phyloP scores from a whole-genome alignment of 768 basidiomycete species.

The Agrocybe chaxingu region DNA sequence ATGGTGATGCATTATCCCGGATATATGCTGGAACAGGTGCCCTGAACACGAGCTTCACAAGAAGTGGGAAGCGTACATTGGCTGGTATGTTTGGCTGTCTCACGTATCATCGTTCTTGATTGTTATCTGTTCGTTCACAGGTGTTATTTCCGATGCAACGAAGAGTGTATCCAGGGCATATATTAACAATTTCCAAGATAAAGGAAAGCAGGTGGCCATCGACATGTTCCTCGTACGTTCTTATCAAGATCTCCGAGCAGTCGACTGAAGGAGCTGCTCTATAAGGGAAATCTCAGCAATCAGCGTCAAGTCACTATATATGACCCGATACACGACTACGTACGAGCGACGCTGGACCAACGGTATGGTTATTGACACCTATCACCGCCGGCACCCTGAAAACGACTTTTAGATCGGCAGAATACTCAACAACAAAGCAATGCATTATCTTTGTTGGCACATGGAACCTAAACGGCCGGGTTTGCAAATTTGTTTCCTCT shows the following conservation, averaged over 20 bases:
- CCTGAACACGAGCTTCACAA: constrained; percentile 92
- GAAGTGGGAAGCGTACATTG: constrained; percentile 91
- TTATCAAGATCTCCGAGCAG: neutral
- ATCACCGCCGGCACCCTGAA: constrained; percentile 12
- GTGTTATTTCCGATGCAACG: constrained; percentile 92
- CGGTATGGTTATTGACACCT: constrained; percentile 40
- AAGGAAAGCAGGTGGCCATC: constrained; percentile 89
- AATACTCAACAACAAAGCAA: constrained; percentile 79
- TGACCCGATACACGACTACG: constrained; percentile 90
- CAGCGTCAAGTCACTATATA: constrained; percentile 89
- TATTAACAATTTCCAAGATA: constrained; percentile 97
- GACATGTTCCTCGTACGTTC: constrained; percentile 86
- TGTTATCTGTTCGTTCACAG: constrained; percentile 30
- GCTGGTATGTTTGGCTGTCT: constrained; percentile 49
- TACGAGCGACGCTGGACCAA: constrained; percentile 65
- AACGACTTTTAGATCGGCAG: constrained; percentile 49
- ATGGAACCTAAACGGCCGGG: constrained; percentile 94
- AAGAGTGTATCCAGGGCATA: constrained; percentile 96
- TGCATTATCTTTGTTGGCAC: constrained; percentile 84
- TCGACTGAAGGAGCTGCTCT: constrained; percentile 2
- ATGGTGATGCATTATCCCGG: constrained; percentile 87
- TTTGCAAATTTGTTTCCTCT: constrained; percentile 28
- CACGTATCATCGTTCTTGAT: constrained; percentile 2
- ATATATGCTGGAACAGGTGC: constrained; percentile 95
- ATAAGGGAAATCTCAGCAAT: constrained; percentile 88